Conservation (phyloP, 192 early-diverging fungal genomes). For the Gaertneriomyces semiglobifer region DNA sequence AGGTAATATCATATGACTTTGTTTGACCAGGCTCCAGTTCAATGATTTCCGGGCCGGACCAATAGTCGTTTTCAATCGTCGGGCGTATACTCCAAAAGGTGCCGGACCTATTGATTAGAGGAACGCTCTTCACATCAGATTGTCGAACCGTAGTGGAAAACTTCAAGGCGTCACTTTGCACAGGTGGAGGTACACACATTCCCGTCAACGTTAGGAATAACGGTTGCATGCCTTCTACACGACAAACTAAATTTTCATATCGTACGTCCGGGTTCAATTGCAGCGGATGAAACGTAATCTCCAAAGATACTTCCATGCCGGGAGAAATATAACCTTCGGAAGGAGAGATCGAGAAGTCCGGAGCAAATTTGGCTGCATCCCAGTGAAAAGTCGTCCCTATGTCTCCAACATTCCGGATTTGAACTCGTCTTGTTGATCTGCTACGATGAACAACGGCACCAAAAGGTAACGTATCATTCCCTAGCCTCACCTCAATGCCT, state of each 20-base stretch:
- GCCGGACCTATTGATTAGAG: slow-evolving; percentile 47
- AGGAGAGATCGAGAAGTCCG: slow-evolving; percentile 58
- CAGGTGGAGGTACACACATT: slow-evolving; percentile 53
- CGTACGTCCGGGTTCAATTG: slow-evolving; percentile 56
- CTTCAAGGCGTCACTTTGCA: slow-evolving; percentile 54
- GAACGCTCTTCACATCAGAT: slow-evolving; percentile 49
- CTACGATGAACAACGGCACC: slow-evolving; percentile 59
- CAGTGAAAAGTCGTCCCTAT: slow-evolving; percentile 56
- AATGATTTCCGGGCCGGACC: slow-evolving; percentile 49
- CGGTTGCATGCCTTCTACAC: slow-evolving; percentile 43
- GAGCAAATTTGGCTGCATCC: slow-evolving; percentile 45
- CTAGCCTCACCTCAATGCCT: slow-evolving; percentile 56
- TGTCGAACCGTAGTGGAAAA: slow-evolving; percentile 55
- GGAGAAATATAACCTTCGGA: slow-evolving; percentile 62
- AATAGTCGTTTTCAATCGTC: slow-evolving; percentile 58
- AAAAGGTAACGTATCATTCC: slow-evolving; percentile 60
- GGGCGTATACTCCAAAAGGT: slow-evolving; percentile 53
- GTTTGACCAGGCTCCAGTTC: slow-evolving; percentile 56
- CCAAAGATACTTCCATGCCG: slow-evolving; percentile 57
- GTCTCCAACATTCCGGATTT: slow-evolving; percentile 57
- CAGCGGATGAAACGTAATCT: slow-evolving; percentile 56
- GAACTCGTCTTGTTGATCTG: slow-evolving; percentile 48
- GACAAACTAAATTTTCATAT: slow-evolving; percentile 50
- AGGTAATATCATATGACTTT: slow-evolving; percentile 53
- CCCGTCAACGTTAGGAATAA: slow-evolving; percentile 55